Evolutionary conservation across 345 rosid species (phyloP).

Genomic region (Brassica incana): DNA sequence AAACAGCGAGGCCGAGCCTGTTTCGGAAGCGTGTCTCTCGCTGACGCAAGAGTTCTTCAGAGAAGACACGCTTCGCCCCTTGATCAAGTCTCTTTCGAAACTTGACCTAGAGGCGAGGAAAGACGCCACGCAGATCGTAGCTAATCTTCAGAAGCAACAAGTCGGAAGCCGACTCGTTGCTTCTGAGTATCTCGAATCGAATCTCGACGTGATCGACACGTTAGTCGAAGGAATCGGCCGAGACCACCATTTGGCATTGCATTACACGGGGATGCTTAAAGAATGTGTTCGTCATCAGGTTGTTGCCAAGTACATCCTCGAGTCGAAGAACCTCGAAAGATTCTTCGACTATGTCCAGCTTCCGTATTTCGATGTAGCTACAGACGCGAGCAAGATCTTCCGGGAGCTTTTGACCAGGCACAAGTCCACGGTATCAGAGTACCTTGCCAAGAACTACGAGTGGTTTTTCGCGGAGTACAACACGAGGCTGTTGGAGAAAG

Average conservation of each 20-base stretch:
- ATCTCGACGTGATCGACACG: conserved; percentile 72
- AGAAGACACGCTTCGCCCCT: conserved; percentile 71
- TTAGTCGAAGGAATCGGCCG: conserved; percentile 55
- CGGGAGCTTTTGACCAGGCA: conserved; percentile 93
- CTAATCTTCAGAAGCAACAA: conserved; percentile 92
- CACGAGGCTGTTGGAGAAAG: conserved; percentile 78
- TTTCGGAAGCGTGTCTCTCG: conserved; percentile 74
- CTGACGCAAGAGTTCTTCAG: conserved; percentile 86
- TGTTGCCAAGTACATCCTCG: conserved; percentile 80
- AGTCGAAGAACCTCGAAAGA: conserved; percentile 68
- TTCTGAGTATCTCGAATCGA: conserved; percentile 81
- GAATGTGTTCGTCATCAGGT: conserved; percentile 94
- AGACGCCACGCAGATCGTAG: conserved; percentile 95
- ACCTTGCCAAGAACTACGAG: conserved; percentile 80
- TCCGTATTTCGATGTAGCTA: conserved; percentile 87
- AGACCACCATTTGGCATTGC: conserved; percentile 73
- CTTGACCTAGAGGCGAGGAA: conserved; percentile 83
- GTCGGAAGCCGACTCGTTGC: conserved; percentile 78
- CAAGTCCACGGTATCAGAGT: conserved; percentile 89
- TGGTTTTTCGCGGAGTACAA: conserved; percentile 88
- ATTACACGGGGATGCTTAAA: conserved; percentile 92
- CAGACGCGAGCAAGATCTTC: conserved; percentile 90
- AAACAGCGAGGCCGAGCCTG: conserved; percentile 84
- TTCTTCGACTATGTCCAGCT: conserved; percentile 84
- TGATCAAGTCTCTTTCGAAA: conserved; percentile 71